A percentile compares a stretch with the other conserved stretches of the same genome.
phyloP scores from a whole-genome alignment of 257 asterid species.

The Paraleonurus japonicus region DNA sequence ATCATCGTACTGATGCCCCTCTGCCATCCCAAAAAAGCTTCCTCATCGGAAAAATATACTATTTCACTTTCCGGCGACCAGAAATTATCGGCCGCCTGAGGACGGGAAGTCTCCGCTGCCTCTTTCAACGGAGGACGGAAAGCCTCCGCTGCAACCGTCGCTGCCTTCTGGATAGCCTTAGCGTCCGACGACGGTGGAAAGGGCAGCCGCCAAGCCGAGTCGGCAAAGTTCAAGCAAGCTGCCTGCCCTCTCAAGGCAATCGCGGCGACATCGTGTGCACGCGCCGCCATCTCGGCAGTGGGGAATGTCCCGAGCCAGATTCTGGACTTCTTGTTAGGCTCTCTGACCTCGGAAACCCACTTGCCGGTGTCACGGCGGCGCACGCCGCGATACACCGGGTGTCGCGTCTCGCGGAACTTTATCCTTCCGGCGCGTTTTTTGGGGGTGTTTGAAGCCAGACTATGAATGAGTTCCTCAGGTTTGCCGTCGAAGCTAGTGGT shows the following conservation, averaged over 20 bases:
- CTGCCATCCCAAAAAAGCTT: constrained; percentile 37
- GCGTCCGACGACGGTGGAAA: constrained; percentile 47
- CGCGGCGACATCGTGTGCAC: constrained; percentile 78
- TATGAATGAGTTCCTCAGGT: constrained; percentile 18
- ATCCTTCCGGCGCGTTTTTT: constrained; percentile 60
- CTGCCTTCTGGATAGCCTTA: constrained; percentile 58
- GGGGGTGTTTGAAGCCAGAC: constrained; percentile 55
- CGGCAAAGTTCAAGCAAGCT: constrained; percentile 65
- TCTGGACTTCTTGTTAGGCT: constrained; percentile 65
- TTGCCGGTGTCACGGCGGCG: constrained; percentile 53
- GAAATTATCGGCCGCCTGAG: neutral
- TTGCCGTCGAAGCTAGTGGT: neutral
- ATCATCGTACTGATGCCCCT: constrained; percentile 39
- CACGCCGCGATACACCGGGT: constrained; percentile 66
- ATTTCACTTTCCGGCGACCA: too few relatives aligned
- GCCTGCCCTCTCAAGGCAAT: constrained; percentile 55
- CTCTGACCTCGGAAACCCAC: constrained; percentile 74
- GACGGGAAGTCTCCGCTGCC: neutral
- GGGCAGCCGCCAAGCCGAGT: constrained; percentile 58
- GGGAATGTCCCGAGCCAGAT: constrained; percentile 81
- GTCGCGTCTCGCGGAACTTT: constrained; percentile 66
- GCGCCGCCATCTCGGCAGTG: constrained; percentile 70
- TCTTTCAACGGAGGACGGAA: constrained; percentile 25
- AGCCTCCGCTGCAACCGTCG: constrained; percentile 55
- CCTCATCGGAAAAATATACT: neutral